phyloP scores from a whole-genome alignment of 2,329 filamentous ascomycete genomes.

The Alternaria novae-zelandiae region DNA sequence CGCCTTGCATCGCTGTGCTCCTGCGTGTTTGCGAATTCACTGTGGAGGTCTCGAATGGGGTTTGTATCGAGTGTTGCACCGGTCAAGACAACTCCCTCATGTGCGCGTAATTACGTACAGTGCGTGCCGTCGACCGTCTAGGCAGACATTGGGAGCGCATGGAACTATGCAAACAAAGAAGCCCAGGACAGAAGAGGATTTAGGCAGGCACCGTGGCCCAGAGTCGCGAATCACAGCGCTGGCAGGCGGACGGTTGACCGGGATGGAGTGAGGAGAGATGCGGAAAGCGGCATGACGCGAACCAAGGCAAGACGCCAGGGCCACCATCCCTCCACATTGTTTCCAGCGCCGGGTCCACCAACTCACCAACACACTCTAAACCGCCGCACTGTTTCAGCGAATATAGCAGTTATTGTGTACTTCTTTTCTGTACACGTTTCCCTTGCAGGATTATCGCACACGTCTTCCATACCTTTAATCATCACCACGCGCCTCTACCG shows the following conservation, averaged over 20 bases:
- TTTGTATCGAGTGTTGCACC: not conserved
- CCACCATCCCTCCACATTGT: constrained; percentile 16
- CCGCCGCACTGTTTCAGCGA: not conserved
- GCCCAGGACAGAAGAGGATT: not conserved
- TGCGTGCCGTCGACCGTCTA: not conserved
- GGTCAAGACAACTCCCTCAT: not conserved
- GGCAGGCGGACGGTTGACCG: constrained; percentile 5
- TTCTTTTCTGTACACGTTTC: not conserved
- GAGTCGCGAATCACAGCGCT: constrained; percentile 4
- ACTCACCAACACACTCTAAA: constrained; percentile 6
- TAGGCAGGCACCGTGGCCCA: constrained; percentile 2
- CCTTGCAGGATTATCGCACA: not conserved
- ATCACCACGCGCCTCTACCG: not conserved
- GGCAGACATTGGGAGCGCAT: not conserved
- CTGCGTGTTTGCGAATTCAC: not conserved
- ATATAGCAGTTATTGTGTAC: not conserved
- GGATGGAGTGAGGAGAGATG: not conserved
- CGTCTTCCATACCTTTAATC: not conserved
- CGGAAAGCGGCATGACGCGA: constrained; percentile 12
- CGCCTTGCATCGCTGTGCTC: not conserved
- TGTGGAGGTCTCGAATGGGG: not conserved
- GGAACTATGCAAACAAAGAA: not conserved
- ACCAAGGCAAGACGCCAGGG: constrained; percentile 8
- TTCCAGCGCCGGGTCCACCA: constrained; percentile 3
- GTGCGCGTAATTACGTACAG: not conserved